Evolutionary conservation across 306 rosid genomes (phyloP).

Genomic region (Vigna mungo): DNA sequence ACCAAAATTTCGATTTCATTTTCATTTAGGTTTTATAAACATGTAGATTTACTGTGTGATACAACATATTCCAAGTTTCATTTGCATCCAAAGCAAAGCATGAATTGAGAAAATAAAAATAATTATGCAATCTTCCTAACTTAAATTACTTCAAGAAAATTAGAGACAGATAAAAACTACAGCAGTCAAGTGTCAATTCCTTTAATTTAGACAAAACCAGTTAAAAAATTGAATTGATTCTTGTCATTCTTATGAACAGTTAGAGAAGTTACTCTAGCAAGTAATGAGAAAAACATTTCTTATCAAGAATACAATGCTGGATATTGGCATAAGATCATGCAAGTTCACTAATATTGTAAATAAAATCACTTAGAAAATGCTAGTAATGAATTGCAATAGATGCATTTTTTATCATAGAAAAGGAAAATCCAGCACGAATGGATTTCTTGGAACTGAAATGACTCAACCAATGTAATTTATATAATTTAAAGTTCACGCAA

Average conservation of each 20-base stretch:
- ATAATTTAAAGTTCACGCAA: conserved; percentile 14
- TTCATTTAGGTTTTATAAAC: conserved; percentile 27
- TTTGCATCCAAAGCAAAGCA: conserved; percentile 29
- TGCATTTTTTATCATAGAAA: conserved; percentile 1
- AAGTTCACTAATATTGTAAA: not conserved
- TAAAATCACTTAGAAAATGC: not conserved
- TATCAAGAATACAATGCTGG: not conserved
- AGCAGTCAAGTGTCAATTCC: not conserved
- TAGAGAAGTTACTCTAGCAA: conserved; percentile 1
- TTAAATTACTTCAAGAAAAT: not conserved
- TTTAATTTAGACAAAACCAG: not conserved
- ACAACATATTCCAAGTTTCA: conserved; percentile 17
- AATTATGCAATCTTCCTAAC: not conserved
- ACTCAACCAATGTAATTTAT: not conserved
- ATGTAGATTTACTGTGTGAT: not conserved
- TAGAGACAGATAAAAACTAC: not conserved
- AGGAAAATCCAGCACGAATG: not conserved
- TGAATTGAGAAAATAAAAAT: conserved; percentile 29
- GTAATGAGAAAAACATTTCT: not conserved
- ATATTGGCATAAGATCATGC: not conserved
- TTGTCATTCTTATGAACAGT: not conserved
- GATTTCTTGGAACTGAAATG: not conserved
- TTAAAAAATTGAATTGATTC: not conserved
- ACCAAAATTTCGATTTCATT: not conserved
- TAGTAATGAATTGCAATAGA: not conserved